Conservation (phyloP, 164 flowering plant genomes). For the Chimonanthus salicifolius region DNA sequence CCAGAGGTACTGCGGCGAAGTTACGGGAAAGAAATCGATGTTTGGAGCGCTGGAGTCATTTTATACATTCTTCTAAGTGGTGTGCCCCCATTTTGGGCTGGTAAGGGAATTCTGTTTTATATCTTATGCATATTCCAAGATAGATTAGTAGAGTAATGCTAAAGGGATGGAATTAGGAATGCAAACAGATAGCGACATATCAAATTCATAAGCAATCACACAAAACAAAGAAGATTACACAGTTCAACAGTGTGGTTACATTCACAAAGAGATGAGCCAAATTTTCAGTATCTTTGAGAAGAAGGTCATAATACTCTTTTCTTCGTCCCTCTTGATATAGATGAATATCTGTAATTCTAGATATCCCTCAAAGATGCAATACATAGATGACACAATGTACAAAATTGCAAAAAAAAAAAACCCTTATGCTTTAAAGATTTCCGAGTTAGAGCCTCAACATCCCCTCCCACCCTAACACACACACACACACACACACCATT, state of each 20-base stretch:
- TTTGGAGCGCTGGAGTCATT: slow-evolving; percentile 97
- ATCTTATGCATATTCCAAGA: background rate
- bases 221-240: background rate
- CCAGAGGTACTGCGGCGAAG: slow-evolving; percentile 65
- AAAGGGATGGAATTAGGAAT: background rate
- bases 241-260: background rate
- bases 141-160: background rate
- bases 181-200: no score
- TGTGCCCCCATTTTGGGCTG: slow-evolving; percentile 88
- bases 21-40: slow-evolving; percentile 88
- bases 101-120: slow-evolving; percentile 23
- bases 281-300: background rate
- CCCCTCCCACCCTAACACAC: background rate
- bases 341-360: background rate
- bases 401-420: no score
- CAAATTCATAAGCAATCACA: background rate
- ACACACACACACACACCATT: no score
- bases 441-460: no score
- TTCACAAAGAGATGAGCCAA: background rate
- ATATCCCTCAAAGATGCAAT: background rate
- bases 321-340: no score
- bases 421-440: no score
- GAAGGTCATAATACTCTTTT: no score
- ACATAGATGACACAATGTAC: no score
- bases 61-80: slow-evolving; percentile 84